Base-by-base conservation (phyloP, 2,329 filamentous ascomycete species). In the Neopestalotiopsis clavispora region DNA sequence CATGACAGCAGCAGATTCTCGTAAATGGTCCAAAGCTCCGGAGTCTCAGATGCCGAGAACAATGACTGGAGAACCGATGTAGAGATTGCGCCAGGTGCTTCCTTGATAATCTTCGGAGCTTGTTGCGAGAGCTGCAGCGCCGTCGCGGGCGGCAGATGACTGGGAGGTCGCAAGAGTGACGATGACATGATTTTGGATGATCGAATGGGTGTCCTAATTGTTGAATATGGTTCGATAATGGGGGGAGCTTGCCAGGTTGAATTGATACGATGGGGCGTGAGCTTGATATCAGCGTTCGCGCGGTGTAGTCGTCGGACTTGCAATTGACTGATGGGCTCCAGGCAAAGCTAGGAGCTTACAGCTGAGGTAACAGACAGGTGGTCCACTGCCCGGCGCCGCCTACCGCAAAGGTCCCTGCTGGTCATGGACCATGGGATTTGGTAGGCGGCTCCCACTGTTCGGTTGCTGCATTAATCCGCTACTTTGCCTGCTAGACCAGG, bases 1-100 rank as follows among this genome's bases (percentile, higher is more conserved):
- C 93, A 96, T 38, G 94, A 90, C 42, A 96, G 84, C 73, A 98
- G 84, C 20, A 98, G 87, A 78, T 97, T 96, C 82, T 98, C 95
- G 80, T 96, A 93, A 58, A 89, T 89, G 17, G 88, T 88, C 94
- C 95, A 98, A 77, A 93, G 86, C 72, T 97, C 94, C 67, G 92
- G 86, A 0, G 90, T 91, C 78, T 98, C 95, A 38, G 86, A 79
- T 1, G 86, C 80, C 1, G 86, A 83, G 74, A 89, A 85, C 3
- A 91, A 78, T 9, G 86, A 86, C 32, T 78, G 75, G 10, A 91
- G 74, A 2, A 86, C 83, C 40, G 88, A 89, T n/a, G 84, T 81
- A 4, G 86, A 87, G 69, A 87, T 83, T 42, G 84, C 83, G 71
- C 85, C 86, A 6, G 86, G 84, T 59, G 86, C 86, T 74, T 80